phyloP scores from a whole-genome alignment of 805 yeast genomes.

The Pichia cephalocereana region DNA sequence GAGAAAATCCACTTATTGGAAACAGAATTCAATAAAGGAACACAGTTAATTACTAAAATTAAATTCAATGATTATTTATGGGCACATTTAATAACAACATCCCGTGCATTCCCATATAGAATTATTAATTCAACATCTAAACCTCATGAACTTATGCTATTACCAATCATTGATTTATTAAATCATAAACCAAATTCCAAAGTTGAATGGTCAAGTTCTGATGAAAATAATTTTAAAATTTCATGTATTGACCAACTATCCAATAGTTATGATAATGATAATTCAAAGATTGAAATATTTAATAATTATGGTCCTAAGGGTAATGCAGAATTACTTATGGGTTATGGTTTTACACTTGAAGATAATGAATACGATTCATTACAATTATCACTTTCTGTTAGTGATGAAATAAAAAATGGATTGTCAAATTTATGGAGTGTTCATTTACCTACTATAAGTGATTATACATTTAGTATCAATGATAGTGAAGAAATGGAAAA shows the following conservation, averaged over 20 bases:
- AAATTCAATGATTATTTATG: conserved; percentile 57
- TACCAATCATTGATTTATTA: conserved; percentile 71
- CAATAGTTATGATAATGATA: background rate
- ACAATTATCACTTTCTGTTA: conserved; percentile 45
- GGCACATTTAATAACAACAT: conserved; percentile 63
- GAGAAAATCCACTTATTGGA: conserved; percentile 34
- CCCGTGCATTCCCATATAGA: conserved; percentile 75
- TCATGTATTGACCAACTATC: background rate
- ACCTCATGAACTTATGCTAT: conserved; percentile 38
- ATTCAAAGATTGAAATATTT: conserved; percentile 42
- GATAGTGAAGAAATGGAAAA: background rate
- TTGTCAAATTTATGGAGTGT: conserved; percentile 14
- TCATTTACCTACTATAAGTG: conserved; percentile 18
- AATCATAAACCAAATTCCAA: conserved; percentile 58
- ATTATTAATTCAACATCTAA: conserved; percentile 29
- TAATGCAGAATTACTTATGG: conserved; percentile 71
- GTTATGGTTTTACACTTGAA: conserved; percentile 68
- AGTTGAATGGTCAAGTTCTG: conserved; percentile 50
- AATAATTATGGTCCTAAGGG: conserved; percentile 87
- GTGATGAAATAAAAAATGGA: background rate
- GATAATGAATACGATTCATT: conserved; percentile 49
- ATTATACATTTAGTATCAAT: conserved; percentile 20
- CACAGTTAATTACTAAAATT: conserved; percentile 1
- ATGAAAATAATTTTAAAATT: conserved; percentile 8
- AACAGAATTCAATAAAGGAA: conserved; percentile 41